phyloP scores from a whole-genome alignment of 2,329 filamentous ascomycete species.

The Phoma sp. region DNA sequence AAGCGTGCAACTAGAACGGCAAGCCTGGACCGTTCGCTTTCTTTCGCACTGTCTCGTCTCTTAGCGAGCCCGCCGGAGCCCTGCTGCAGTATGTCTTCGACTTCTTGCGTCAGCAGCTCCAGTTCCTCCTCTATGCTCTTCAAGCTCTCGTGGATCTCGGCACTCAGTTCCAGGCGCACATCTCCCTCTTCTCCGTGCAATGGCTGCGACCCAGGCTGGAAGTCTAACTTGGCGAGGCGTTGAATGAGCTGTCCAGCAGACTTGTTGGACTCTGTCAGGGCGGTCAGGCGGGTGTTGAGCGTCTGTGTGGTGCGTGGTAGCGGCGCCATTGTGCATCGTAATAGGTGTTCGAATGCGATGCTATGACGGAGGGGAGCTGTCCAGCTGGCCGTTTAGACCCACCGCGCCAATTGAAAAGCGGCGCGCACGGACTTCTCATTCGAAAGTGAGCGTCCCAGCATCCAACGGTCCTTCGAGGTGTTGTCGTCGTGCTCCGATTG shows the following conservation, averaged over 20 bases:
- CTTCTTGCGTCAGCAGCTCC: conserved; percentile 79
- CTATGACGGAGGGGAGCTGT: conserved; percentile 41
- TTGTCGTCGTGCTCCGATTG: background rate
- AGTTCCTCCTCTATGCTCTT: conserved; percentile 84
- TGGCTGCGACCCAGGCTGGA: conserved; percentile 67
- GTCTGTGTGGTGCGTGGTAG: conserved; percentile 44
- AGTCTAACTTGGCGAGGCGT: conserved; percentile 66
- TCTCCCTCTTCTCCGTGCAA: conserved; percentile 68
- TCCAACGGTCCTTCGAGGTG: background rate
- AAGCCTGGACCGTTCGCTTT: conserved; percentile 70
- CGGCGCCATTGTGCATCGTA: conserved; percentile 42
- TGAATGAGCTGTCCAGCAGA: conserved; percentile 63
- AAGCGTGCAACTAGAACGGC: conserved; percentile 72
- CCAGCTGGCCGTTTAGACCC: conserved; percentile 25
- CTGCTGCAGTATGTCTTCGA: conserved; percentile 68
- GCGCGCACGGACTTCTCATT: conserved; percentile 31
- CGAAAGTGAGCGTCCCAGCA: conserved; percentile 7
- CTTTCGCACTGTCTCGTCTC: conserved; percentile 60
- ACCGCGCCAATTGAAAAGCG: conserved; percentile 19
- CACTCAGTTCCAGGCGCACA: conserved; percentile 73
- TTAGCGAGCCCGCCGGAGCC: conserved; percentile 38
- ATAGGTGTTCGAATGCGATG: conserved; percentile 35
- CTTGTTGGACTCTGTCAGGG: conserved; percentile 63
- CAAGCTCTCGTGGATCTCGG: conserved; percentile 80
- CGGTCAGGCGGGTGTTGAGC: conserved; percentile 58